These are phyloP conservation scores for Plantago major DNA, from an alignment of 257 asterid genomes.

Conservation along the genomic window DNA sequence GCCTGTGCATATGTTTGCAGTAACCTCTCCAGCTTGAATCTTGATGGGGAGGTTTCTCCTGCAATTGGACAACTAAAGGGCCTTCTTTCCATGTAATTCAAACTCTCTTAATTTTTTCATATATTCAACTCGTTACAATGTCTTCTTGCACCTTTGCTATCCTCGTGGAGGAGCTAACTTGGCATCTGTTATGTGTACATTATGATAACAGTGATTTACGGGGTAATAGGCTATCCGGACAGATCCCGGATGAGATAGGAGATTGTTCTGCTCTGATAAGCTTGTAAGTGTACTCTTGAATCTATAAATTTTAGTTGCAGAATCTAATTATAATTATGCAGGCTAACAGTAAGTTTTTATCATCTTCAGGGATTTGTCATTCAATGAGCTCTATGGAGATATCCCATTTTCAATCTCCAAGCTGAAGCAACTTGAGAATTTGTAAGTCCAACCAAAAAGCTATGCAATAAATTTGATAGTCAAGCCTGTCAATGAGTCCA, in stretches of 20 bases:
- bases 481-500: neutral
- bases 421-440: constrained; percentile 76
- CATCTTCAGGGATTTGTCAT: constrained; percentile 72
- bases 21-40: constrained; percentile 84
- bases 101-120: too few relatives aligned
- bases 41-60: constrained; percentile 91
- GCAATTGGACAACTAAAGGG: constrained; percentile 76
- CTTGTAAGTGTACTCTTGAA: constrained; percentile 39
- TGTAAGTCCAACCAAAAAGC: constrained; percentile 36
- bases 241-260: constrained; percentile 97
- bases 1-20: constrained; percentile 27
- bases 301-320: neutral
- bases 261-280: constrained; percentile 71
- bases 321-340: neutral
- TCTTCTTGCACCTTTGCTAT: too few relatives aligned
- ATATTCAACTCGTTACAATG: too few relatives aligned
- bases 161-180: neutral
- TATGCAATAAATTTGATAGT: neutral
- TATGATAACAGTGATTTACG: constrained; percentile 54
- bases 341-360: neutral
- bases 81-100: constrained; percentile 59
- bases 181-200: neutral
- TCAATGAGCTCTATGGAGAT: constrained; percentile 82
- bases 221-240: constrained; percentile 78
- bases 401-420: constrained; percentile 91